Evolutionary conservation across 225 moss, liverwort and hornwort genomes (phyloP).

Genomic region (Marchantia paleacea): DNA sequence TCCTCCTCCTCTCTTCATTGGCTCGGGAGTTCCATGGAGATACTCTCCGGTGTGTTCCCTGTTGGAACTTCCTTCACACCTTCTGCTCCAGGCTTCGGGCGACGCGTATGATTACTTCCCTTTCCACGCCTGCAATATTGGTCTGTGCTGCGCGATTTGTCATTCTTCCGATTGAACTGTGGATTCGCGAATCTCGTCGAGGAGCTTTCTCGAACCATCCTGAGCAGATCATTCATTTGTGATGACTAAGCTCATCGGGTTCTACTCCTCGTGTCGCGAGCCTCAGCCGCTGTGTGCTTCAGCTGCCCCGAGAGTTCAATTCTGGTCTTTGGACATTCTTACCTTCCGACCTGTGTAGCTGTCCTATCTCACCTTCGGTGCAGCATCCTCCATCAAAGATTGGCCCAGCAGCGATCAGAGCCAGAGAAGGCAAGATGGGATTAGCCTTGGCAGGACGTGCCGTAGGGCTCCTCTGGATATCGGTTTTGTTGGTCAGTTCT

Average conservation of each 20-base stretch:
- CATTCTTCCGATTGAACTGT: not conserved
- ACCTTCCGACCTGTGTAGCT: not conserved
- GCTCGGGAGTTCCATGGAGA: too few relatives aligned
- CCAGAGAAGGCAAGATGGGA: slow-evolving; percentile 6
- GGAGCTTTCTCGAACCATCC: not conserved
- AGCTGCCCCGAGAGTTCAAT: not conserved
- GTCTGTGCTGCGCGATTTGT: not conserved
- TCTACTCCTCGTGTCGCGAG: not conserved
- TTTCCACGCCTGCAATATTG: too few relatives aligned
- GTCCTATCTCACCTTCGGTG: not conserved
- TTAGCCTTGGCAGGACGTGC: not conserved
- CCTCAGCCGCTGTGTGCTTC: not conserved
- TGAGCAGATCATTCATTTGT: not conserved
- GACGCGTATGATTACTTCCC: not conserved
- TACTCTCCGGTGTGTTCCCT: not conserved
- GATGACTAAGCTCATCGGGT: slow-evolving; percentile 15
- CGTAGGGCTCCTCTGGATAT: not conserved
- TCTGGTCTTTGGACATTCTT: not conserved
- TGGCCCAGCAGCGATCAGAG: not conserved
- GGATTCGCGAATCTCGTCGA: not conserved
- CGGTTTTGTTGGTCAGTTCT: slow-evolving; percentile 9
- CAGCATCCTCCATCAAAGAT: not conserved
- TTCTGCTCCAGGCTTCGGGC: not conserved
- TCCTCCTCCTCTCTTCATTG: not conserved
- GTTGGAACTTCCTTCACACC: too few relatives aligned